Percentiles rank a stretch among this genome's conserved stretches.
Evolutionary conservation across 495 filamentous ascomycete species (phyloP).

Genomic region (Xylaria intraflava): DNA sequence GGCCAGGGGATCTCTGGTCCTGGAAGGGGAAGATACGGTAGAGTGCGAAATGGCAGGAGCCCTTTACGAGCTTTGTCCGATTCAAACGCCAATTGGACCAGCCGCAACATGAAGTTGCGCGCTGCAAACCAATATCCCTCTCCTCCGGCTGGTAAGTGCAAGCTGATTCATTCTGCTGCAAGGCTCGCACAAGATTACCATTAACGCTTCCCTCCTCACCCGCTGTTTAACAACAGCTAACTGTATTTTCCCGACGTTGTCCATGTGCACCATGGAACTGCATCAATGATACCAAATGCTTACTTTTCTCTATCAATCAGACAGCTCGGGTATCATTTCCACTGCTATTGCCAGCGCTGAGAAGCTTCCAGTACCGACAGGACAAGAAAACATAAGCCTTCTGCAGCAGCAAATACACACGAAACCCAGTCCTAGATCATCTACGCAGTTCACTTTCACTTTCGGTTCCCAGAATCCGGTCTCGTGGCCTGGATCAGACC

Average conservation of each 20-base stretch:
- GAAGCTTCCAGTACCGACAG: slow-evolving; percentile 54
- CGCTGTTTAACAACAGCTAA: background rate
- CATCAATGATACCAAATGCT: background rate
- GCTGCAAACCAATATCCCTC: slow-evolving; percentile 33
- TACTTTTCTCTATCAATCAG: slow-evolving; percentile 16
- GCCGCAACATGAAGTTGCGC: slow-evolving; percentile 39
- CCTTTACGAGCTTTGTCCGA: slow-evolving; percentile 53
- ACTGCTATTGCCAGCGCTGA: slow-evolving; percentile 85
- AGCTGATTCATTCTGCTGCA: background rate
- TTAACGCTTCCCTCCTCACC: background rate
- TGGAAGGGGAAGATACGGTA: slow-evolving; percentile 71
- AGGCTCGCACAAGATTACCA: background rate
- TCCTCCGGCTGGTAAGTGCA: slow-evolving; percentile 36
- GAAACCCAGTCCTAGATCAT: slow-evolving; percentile 50
- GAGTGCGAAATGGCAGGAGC: slow-evolving; percentile 56
- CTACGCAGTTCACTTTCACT: slow-evolving; percentile 87
- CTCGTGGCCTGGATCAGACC: slow-evolving; percentile 55
- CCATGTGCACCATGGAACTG: background rate
- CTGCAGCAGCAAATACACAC: slow-evolving; percentile 60
- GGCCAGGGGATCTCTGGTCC: slow-evolving; percentile 66
- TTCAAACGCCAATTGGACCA: slow-evolving; percentile 47
- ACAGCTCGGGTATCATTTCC: slow-evolving; percentile 74
- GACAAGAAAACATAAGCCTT: slow-evolving; percentile 68
- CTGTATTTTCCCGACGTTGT: background rate
- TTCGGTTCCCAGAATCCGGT: slow-evolving; percentile 57